phyloP scores from a whole-genome alignment of 2,329 filamentous ascomycete genomes.

The Chaetomium sp. region DNA sequence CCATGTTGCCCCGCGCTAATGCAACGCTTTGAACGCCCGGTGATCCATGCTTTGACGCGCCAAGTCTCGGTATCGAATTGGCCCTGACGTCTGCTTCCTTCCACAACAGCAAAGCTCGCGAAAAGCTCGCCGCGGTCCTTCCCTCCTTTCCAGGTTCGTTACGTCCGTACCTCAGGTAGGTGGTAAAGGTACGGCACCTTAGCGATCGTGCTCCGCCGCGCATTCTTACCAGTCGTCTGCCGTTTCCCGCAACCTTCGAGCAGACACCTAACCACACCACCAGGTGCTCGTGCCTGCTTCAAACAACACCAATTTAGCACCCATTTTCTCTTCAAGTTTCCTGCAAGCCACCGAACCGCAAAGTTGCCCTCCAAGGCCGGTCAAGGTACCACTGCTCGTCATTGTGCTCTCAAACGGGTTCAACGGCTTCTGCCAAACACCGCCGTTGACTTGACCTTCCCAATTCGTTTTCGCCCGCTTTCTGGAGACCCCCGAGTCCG shows the following conservation, averaged over 20 bases:
- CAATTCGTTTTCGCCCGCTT: neutral
- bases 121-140: slow-evolving; percentile 14
- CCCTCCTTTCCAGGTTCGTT: slow-evolving; percentile 16
- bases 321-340: neutral
- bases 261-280: too few relatives aligned
- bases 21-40: neutral
- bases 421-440: neutral
- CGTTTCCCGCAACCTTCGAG: neutral
- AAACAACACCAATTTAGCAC: neutral
- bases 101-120: slow-evolving; percentile 15
- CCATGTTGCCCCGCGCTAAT: slow-evolving; percentile 20
- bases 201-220: neutral
- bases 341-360: neutral
- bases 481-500: neutral
- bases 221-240: neutral
- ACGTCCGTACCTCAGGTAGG: slow-evolving; percentile 22
- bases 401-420: neutral
- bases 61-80: slow-evolving; percentile 7
- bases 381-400: neutral
- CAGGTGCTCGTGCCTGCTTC: too few relatives aligned
- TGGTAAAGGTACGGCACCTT: neutral
- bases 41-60: slow-evolving; percentile 16
- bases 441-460: neutral
- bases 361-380: neutral
- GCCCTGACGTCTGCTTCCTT: slow-evolving; percentile 5